phyloP scores from a whole-genome alignment of 345 rosid genomes.

The Moricandia moricandioides region DNA sequence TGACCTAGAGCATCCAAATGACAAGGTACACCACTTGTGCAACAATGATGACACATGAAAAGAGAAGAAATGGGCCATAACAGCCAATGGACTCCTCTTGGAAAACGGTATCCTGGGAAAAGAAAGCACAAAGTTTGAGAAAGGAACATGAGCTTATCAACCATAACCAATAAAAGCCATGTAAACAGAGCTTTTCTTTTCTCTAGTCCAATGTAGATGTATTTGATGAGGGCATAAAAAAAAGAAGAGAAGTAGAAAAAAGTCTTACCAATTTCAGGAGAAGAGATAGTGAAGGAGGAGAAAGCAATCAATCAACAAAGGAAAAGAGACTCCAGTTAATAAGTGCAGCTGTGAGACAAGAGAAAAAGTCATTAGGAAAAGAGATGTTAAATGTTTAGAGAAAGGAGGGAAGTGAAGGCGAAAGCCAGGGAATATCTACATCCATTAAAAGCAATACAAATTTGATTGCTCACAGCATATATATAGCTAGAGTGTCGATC shows the following conservation, averaged over 20 bases:
- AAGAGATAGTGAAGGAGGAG: conserved; percentile 62
- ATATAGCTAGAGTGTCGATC: no score
- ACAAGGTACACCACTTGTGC: conserved; percentile 65
- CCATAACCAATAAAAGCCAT: not conserved
- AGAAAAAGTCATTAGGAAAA: conserved; percentile 23
- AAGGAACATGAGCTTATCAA: conserved; percentile 8
- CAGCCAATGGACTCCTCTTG: conserved; percentile 57
- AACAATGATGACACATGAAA: conserved; percentile 58
- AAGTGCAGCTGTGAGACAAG: conserved; percentile 63
- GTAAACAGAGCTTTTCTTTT: not conserved
- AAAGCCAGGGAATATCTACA: no score
- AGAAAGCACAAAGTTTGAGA: conserved; percentile 26
- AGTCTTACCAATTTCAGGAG: conserved; percentile 62
- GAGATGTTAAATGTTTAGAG: not conserved
- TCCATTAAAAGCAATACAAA: no score
- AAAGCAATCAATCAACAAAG: conserved; percentile 71
- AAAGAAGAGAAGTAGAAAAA: conserved; percentile 6
- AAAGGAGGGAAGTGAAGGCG: not conserved
- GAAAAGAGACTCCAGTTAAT: conserved; percentile 83
- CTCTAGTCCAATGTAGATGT: no score
- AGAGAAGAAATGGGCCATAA: conserved; percentile 72
- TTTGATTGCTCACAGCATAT: no score
- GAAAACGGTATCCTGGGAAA: conserved; percentile 60
- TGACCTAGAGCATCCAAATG: conserved; percentile 58
- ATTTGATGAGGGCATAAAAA: no score